phyloP scores from a whole-genome alignment of 352 stramenopile genomes.

The Pythium scleroteichum region DNA sequence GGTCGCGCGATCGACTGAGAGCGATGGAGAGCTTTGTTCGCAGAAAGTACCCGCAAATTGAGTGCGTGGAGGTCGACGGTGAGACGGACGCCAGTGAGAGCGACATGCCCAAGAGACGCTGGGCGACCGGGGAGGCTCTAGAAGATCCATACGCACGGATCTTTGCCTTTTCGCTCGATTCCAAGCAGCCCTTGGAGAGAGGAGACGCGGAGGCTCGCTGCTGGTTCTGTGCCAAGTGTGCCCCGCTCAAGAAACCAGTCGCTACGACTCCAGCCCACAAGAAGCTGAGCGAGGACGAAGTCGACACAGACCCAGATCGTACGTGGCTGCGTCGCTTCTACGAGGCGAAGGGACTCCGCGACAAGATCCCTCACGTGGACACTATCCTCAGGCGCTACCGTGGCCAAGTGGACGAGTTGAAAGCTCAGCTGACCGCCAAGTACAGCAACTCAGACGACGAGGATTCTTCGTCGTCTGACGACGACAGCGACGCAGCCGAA shows the following conservation, averaged over 20 bases:
- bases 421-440: conserved; percentile 48
- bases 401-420: conserved; percentile 55
- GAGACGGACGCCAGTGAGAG: conserved; percentile 11
- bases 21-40: conserved; percentile 70
- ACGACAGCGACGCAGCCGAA: conserved; percentile 19
- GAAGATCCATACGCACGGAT: conserved; percentile 20
- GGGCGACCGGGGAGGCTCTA: not conserved
- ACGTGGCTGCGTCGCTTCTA: conserved; percentile 58
- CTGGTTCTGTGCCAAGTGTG: conserved; percentile 20
- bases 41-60: conserved; percentile 60
- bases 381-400: conserved; percentile 60
- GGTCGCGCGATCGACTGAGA: conserved; percentile 38
- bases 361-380: conserved; percentile 58
- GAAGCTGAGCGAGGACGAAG: conserved; percentile 20
- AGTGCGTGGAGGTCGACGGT: conserved; percentile 43
- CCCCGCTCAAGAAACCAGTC: conserved; percentile 6
- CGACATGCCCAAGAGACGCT: conserved; percentile 6
- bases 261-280: not conserved
- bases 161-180: conserved; percentile 7
- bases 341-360: conserved; percentile 33
- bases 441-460: conserved; percentile 34
- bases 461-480: conserved; percentile 18
- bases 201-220: not conserved
- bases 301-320: conserved; percentile 36
- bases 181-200: not conserved